These are phyloP conservation scores for Cucurbitaria berberidis DNA, from an alignment of 2,329 filamentous ascomycete genomes.

Conservation along the genomic window DNA sequence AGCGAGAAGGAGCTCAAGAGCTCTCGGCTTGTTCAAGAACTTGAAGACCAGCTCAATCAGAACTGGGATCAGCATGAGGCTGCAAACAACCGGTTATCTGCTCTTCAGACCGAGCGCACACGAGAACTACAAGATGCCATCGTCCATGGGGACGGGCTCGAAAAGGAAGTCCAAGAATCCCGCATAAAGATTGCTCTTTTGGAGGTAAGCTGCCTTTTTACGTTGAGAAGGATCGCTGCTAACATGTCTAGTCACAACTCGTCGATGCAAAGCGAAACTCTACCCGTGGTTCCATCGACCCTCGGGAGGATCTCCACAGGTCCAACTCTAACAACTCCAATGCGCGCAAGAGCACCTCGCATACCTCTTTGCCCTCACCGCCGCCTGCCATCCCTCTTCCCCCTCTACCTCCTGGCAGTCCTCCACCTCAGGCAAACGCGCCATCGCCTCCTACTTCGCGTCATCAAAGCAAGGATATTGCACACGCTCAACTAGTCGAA, in stretches of 20 bases:
- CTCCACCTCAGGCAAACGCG: constrained; percentile 57
- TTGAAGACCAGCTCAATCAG: constrained; percentile 93
- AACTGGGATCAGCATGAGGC: constrained; percentile 94
- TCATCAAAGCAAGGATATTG: constrained; percentile 81
- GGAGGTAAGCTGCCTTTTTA: constrained; percentile 64
- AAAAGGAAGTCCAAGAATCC: constrained; percentile 76
- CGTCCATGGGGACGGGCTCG: constrained; percentile 53
- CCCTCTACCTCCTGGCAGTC: constrained; percentile 70
- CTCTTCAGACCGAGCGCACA: constrained; percentile 58
- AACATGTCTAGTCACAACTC: constrained; percentile 63
- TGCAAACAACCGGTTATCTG: constrained; percentile 83
- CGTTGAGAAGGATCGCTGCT: constrained; percentile 6
- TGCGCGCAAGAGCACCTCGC: constrained; percentile 83
- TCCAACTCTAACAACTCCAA: constrained; percentile 69
- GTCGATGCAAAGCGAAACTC: constrained; percentile 61
- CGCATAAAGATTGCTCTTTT: constrained; percentile 75
- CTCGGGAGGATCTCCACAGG: constrained; percentile 58
- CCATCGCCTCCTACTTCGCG: constrained; percentile 67
- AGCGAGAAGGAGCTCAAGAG: constrained; percentile 83
- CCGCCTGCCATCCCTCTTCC: constrained; percentile 96
- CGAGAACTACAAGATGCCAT: constrained; percentile 51
- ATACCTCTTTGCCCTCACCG: constrained; percentile 85
- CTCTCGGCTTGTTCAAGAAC: constrained; percentile 87
- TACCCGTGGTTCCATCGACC: constrained; percentile 54
- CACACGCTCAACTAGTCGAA: constrained; percentile 81